Evolutionary conservation across 805 yeast species (phyloP).

Genomic region (Saccharomycopsis fodiens): DNA sequence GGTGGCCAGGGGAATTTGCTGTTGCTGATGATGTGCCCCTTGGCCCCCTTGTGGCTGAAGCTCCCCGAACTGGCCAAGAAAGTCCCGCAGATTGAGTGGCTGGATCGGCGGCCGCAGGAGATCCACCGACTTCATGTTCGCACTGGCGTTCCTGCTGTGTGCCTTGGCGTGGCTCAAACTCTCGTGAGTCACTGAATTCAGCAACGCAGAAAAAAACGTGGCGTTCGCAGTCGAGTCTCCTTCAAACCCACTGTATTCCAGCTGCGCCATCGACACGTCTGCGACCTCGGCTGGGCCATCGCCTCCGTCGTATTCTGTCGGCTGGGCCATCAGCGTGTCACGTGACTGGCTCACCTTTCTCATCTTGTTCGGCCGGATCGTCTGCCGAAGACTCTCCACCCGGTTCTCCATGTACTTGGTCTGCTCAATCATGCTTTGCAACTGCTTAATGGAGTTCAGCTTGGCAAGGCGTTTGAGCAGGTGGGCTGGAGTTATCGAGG

Average conservation of each 20-base stretch:
- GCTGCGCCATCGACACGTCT: not conserved
- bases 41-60: not conserved
- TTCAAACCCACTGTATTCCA: not conserved
- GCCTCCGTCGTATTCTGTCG: conserved; percentile 7
- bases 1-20: too few species aligned
- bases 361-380: conserved; percentile 21
- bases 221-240: conserved; percentile 1
- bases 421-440: conserved; percentile 27
- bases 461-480: conserved; percentile 20
- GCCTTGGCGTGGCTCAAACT: conserved; percentile 16
- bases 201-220: conserved; percentile 9
- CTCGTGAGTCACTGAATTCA: conserved; percentile 17
- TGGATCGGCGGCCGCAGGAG: conserved; percentile 20
- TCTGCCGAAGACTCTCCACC: conserved; percentile 24
- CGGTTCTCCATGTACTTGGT: conserved; percentile 26
- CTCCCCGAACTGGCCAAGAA: not conserved
- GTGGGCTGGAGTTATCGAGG: not conserved
- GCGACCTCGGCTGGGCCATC: conserved; percentile 7
- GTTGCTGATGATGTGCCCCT: not conserved
- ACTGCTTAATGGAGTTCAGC: conserved; percentile 26
- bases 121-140: conserved; percentile 7
- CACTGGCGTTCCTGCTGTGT: conserved; percentile 4
- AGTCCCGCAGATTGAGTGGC: conserved; percentile 12
- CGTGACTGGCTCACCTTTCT: conserved; percentile 19
- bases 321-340: conserved; percentile 10